Conservation (phyloP, 129 eudicot genomes). For the Chrysanthemum lavandulifolium region DNA sequence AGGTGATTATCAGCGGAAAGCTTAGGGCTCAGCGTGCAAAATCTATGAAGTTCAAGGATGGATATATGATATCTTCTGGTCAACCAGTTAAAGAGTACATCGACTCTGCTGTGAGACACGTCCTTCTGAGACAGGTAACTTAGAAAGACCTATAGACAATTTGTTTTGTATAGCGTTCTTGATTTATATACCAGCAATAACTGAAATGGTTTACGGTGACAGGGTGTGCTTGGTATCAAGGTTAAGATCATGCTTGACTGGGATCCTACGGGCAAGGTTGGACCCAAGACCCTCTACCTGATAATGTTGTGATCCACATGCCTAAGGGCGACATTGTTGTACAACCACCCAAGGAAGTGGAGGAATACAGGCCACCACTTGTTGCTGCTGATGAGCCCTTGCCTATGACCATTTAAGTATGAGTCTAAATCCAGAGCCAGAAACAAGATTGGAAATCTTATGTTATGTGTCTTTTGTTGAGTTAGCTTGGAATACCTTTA, state of each 20-base stretch:
- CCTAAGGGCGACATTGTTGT: constrained; percentile 39
- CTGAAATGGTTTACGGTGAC: background rate
- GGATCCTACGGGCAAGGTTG: constrained; percentile 56
- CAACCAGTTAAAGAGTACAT: constrained; percentile 71
- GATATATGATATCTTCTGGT: constrained; percentile 74
- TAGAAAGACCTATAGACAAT: background rate
- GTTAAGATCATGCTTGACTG: constrained; percentile 57
- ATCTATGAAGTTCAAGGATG: constrained; percentile 76
- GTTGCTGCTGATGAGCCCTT: constrained; percentile 26
- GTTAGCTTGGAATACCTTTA: too few species aligned
- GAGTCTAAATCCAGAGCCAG: too few species aligned
- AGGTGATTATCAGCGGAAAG: constrained; percentile 66
- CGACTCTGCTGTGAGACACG: constrained; percentile 71
- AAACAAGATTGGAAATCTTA: too few species aligned
- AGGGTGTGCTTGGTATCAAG: constrained; percentile 72
- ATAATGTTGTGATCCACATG: constrained; percentile 41
- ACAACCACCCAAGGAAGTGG: constrained; percentile 31
- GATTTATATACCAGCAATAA: background rate
- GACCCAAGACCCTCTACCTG: constrained; percentile 56
- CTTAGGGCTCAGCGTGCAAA: constrained; percentile 75
- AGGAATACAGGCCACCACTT: constrained; percentile 27
- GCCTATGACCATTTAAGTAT: constrained; percentile 7
- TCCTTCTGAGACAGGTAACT: constrained; percentile 64
- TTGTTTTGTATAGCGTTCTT: background rate
- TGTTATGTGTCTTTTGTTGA: too few species aligned